Conservation (phyloP, 2,329 filamentous ascomycete genomes). For the Verticillium longisporum region DNA sequence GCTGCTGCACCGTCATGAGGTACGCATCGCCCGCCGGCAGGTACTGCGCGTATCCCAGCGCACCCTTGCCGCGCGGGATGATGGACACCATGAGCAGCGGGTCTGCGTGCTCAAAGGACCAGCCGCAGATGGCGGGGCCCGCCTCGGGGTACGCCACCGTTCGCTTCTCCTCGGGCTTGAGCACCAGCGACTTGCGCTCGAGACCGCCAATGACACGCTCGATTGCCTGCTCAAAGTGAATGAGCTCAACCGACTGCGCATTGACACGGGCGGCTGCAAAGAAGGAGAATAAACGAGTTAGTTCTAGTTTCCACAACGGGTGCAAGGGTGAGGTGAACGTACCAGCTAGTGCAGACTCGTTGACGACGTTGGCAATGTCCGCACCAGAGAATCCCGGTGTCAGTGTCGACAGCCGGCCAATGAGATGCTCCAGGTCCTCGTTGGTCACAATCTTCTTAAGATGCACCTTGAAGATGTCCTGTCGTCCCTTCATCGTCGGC, state of each 20-base stretch:
- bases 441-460: conserved; percentile 89
- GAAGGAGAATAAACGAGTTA: conserved; percentile 24
- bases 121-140: conserved; percentile 95
- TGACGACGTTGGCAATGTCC: conserved; percentile 97
- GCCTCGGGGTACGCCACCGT: conserved; percentile 98
- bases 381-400: conserved; percentile 96
- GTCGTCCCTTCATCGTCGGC: conserved; percentile 92
- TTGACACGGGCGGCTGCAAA: conserved; percentile 70
- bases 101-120: conserved; percentile 96
- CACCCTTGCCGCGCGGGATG: conserved; percentile 90
- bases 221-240: conserved; percentile 94
- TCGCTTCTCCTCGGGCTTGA: conserved; percentile 88
- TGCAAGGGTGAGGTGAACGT: conserved; percentile 27
- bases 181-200: conserved; percentile 93
- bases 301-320: conserved; percentile 12
- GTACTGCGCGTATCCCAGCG: conserved; percentile 94
- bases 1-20: conserved; percentile 88
- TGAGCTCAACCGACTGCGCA: conserved; percentile 75
- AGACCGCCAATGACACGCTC: conserved; percentile 94
- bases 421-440: conserved; percentile 81
- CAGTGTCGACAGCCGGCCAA: conserved; percentile 81
- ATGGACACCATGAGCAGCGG: conserved; percentile 97
- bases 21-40: conserved; percentile 89
- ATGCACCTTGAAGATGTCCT: conserved; percentile 94
- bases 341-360: conserved; percentile 96